Evolutionary conservation across 495 filamentous ascomycete species (phyloP).

Genomic region (Penicillium coprophilum): DNA sequence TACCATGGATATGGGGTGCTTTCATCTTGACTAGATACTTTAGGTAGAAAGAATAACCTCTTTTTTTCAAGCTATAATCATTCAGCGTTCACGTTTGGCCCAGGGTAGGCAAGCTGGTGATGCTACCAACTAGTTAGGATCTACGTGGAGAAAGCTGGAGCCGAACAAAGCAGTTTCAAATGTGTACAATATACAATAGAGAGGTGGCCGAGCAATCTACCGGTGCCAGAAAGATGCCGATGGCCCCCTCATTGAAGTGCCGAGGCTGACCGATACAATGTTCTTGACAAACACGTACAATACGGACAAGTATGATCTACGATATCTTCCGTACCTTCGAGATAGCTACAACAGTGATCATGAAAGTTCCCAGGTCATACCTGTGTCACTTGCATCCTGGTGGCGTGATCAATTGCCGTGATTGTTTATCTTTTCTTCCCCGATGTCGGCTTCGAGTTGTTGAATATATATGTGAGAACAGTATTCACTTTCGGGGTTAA

Average conservation of each 20-base stretch:
- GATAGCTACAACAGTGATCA: conserved; percentile 22
- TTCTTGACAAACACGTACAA: conserved; percentile 56
- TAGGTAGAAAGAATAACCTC: background rate
- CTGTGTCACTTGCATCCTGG: background rate
- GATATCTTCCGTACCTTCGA: conserved; percentile 50
- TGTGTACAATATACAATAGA: background rate
- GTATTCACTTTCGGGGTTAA: background rate
- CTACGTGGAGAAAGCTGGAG: background rate
- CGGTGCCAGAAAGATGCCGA: conserved; percentile 49
- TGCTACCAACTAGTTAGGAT: too few species aligned
- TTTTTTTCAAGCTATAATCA: background rate
- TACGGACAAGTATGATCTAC: conserved; percentile 49
- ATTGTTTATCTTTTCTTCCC: conserved; percentile 3
- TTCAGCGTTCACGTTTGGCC: background rate
- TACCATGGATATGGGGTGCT: conserved; percentile 11
- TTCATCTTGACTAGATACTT: conserved; percentile 13
- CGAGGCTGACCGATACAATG: conserved; percentile 45
- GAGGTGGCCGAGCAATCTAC: too few species aligned
- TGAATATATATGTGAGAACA: background rate
- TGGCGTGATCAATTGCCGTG: conserved; percentile 16
- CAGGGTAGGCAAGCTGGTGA: too few species aligned
- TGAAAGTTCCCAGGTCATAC: conserved; percentile 24
- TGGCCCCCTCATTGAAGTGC: conserved; percentile 56
- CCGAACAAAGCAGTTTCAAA: background rate
- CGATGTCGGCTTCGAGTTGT: conserved; percentile 7